Percentiles rank a stretch among this genome's conserved stretches.
Evolutionary conservation across 2,329 filamentous ascomycete species (phyloP).

Genomic region (Cladosporium oxysporum): DNA sequence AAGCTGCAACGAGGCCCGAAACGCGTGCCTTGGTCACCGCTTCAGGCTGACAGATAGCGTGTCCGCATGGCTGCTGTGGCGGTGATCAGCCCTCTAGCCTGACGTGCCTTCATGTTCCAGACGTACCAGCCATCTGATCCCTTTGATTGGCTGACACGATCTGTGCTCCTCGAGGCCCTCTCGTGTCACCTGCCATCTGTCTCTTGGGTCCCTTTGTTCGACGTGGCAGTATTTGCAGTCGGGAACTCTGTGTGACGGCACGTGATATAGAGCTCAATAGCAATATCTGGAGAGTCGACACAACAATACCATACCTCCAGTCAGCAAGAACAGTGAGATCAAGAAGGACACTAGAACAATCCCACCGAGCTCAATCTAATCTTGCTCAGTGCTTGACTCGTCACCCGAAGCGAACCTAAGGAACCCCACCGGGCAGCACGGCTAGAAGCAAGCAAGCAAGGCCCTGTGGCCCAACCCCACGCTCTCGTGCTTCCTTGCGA

Average conservation of each 20-base stretch:
- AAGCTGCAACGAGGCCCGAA: neutral
- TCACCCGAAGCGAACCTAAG: neutral
- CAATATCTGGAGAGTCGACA: neutral
- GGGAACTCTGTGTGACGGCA: neutral
- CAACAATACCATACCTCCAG: neutral
- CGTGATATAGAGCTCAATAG: neutral
- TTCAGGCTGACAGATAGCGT: neutral
- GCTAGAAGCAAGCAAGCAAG: neutral
- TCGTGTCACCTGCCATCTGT: conserved; percentile 3
- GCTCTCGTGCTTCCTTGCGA: conserved; percentile 6
- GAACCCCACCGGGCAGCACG: neutral
- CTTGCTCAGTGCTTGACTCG: neutral
- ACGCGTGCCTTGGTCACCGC: neutral
- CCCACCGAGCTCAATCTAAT: neutral
- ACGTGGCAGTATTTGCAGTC: neutral
- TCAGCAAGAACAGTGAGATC: neutral
- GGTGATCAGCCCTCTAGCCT: neutral
- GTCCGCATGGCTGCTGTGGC: neutral
- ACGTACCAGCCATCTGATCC: neutral
- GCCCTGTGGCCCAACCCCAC: neutral
- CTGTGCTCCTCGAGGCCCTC: neutral
- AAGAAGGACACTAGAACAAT: neutral
- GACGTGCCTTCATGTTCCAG: conserved; percentile 8
- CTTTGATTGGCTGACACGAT: neutral
- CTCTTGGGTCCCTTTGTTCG: conserved; percentile 1